A percentile compares a stretch with the other conserved stretches of the same genome.
These are phyloP conservation scores for Penicillium oxalicum DNA, from an alignment of 2,329 filamentous ascomycete species.

Conservation along the genomic window DNA sequence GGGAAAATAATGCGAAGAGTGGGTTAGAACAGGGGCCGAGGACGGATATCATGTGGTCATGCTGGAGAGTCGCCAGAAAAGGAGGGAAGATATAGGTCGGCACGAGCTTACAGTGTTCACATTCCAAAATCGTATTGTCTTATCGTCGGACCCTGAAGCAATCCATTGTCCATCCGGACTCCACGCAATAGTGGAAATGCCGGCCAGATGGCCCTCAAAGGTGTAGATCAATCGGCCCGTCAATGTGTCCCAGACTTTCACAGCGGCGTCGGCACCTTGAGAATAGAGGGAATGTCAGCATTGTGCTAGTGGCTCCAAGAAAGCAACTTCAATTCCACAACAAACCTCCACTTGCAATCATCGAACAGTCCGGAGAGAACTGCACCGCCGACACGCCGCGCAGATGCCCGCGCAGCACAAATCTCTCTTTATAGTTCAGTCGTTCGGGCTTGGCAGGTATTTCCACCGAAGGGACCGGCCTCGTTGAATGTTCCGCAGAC, in stretches of 20 bases:
- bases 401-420: constrained; percentile 70
- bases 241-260: constrained; percentile 81
- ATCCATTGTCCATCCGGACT: constrained; percentile 80
- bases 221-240: constrained; percentile 79
- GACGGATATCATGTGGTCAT: no score
- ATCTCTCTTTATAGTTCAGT: constrained; percentile 63
- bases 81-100: no score
- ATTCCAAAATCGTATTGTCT: constrained; percentile 91
- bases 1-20: not conserved
- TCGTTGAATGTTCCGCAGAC: constrained; percentile 29
- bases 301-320: not conserved
- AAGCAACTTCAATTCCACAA: not conserved
- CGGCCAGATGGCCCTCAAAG: constrained; percentile 86
- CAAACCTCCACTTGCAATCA: constrained; percentile 77
- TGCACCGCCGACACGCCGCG: constrained; percentile 76
- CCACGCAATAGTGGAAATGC: constrained; percentile 91
- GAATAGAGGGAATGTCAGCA: constrained; percentile 2
- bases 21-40: no score
- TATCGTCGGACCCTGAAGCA: constrained; percentile 91
- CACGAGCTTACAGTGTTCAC: constrained; percentile 27
- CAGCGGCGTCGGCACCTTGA: constrained; percentile 71
- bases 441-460: constrained; percentile 48
- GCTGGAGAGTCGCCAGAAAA: no score
- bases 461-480: constrained; percentile 35
- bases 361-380: constrained; percentile 83